These are phyloP conservation scores for Aquilaria agallochum DNA, from an alignment of 441 rosid genomes.

Conservation along the genomic window DNA sequence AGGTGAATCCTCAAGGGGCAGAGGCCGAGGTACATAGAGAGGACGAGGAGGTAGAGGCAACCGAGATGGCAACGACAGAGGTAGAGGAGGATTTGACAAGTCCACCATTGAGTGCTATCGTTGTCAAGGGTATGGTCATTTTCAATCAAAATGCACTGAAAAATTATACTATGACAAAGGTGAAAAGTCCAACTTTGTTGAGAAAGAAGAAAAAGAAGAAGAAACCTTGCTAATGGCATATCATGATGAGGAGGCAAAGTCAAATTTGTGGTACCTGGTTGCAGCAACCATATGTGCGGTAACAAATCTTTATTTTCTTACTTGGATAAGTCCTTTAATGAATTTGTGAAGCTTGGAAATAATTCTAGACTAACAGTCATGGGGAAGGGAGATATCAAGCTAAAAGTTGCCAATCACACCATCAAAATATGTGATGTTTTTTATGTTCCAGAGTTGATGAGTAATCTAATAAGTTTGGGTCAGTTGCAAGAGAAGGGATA, in stretches of 20 bases:
- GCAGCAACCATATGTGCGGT: conserved; percentile 10
- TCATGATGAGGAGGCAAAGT: neutral
- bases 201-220: too few relatives aligned
- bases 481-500: conserved; percentile 12
- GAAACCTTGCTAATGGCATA: neutral
- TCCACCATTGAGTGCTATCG: too few relatives aligned
- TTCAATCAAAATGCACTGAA: too few relatives aligned
- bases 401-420: neutral
- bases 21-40: too few relatives aligned
- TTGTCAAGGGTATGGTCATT: too few relatives aligned
- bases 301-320: conserved; percentile 11
- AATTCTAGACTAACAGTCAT: conserved; percentile 2
- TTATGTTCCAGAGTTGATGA: conserved; percentile 8
- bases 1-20: too few relatives aligned
- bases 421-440: conserved; percentile 7
- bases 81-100: too few relatives aligned
- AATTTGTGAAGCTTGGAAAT: conserved; percentile 8
- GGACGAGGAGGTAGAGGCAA: too few relatives aligned
- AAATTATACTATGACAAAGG: too few relatives aligned
- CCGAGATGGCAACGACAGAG: too few relatives aligned
- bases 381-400: conserved; percentile 2
- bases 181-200: neutral
- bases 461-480: conserved; percentile 9
- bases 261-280: neutral
- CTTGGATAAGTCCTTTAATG: conserved; percentile 10